These are phyloP conservation scores for Phyllosticta capitalensis DNA, from an alignment of 2,329 filamentous ascomycete genomes.

Conservation along the genomic window DNA sequence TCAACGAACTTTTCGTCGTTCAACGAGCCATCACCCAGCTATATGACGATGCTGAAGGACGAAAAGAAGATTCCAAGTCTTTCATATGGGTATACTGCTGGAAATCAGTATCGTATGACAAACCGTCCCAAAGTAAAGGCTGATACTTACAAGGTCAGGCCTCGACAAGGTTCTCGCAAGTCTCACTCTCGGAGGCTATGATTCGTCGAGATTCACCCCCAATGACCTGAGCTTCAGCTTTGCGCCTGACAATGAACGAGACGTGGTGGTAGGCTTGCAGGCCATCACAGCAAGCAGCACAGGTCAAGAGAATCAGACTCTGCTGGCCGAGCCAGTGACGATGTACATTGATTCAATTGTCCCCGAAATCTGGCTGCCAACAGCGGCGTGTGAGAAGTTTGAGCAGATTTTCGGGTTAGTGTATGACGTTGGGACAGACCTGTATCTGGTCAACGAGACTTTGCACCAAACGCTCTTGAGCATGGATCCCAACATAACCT, in stretches of 20 bases:
- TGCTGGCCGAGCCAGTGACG: constrained; percentile 20
- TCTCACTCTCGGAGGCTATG: constrained; percentile 32
- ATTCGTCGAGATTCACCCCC: constrained; percentile 22
- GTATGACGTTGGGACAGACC: constrained; percentile 24
- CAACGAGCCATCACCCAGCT: constrained; percentile 22
- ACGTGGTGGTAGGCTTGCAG: constrained; percentile 22
- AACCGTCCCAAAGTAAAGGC: neutral
- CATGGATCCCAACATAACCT: constrained; percentile 32
- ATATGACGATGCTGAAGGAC: constrained; percentile 24
- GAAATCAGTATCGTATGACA: constrained; percentile 20
- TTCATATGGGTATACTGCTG: constrained; percentile 34
- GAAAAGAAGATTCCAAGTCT: constrained; percentile 24
- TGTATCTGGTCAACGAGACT: constrained; percentile 30
- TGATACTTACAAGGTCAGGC: constrained; percentile 1
- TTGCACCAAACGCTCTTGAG: constrained; percentile 21
- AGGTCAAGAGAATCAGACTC: constrained; percentile 14
- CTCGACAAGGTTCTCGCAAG: constrained; percentile 21
- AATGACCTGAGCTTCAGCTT: constrained; percentile 21
- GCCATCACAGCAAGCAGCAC: constrained; percentile 17
- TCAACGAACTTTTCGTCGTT: constrained; percentile 31
- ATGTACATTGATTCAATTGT: constrained; percentile 29
- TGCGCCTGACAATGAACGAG: constrained; percentile 20
- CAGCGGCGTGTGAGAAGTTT: constrained; percentile 24
- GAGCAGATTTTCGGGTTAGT: constrained; percentile 29
- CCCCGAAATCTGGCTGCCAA: constrained; percentile 33